Conservation (phyloP, 2,329 filamentous ascomycete species). For the Alternaria rosae region DNA sequence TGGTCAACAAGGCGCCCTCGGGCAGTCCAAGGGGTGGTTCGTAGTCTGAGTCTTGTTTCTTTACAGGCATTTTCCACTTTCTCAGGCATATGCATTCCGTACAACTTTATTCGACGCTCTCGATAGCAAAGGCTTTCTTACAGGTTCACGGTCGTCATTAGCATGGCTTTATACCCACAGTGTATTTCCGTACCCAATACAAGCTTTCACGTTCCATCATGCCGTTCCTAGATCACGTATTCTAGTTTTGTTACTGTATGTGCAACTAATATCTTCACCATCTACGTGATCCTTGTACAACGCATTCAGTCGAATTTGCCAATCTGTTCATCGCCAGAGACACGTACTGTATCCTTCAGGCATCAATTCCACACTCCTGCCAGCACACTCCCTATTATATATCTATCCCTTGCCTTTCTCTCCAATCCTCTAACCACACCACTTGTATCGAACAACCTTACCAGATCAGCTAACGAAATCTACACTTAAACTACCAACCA, state of each 20-base stretch:
- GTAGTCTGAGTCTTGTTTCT: background rate
- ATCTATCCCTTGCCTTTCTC: background rate
- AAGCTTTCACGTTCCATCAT: background rate
- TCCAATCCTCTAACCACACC: background rate
- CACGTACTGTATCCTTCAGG: background rate
- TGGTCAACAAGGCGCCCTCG: constrained; percentile 45
- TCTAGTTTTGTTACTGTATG: background rate
- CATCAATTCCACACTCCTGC: background rate
- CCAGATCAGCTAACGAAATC: background rate
- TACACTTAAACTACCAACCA: background rate
- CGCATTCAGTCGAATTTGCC: background rate
- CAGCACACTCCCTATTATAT: background rate
- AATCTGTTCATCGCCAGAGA: background rate
- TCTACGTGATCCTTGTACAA: background rate
- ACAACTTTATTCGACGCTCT: constrained; percentile 4
- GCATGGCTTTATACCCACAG: constrained; percentile 34
- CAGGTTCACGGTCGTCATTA: constrained; percentile 15
- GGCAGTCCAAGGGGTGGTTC: constrained; percentile 34
- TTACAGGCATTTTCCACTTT: background rate
- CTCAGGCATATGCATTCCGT: background rate
- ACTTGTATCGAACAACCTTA: background rate
- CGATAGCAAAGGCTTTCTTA: constrained; percentile 4
- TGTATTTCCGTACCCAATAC: constrained; percentile 22
- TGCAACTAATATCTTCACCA: background rate
- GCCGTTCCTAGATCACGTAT: background rate